Conservation (phyloP, 106 monocot species). For the Alisma plantagoaquatica region DNA sequence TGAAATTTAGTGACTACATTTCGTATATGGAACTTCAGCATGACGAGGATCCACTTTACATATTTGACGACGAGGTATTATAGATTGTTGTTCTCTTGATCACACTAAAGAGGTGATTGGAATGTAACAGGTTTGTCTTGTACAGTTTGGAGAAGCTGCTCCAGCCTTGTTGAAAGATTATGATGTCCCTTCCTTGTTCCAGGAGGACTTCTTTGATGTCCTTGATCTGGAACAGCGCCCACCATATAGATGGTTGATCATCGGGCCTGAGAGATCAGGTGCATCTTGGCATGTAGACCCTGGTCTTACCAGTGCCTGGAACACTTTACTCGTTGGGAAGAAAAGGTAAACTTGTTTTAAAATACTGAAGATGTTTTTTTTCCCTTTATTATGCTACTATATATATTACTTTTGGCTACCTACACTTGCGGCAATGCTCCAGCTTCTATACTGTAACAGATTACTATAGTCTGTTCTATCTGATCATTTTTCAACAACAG, state of each 20-base stretch:
- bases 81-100: background rate
- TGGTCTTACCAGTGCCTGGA: constrained; percentile 95
- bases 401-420: too few species aligned
- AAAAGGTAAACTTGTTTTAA: constrained; percentile 70
- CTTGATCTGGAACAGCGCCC: constrained; percentile 71
- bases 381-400: too few species aligned
- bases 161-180: constrained; percentile 80
- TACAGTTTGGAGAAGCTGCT: constrained; percentile 93
- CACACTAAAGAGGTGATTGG: background rate
- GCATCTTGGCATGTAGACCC: constrained; percentile 99
- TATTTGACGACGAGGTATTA: constrained; percentile 96
- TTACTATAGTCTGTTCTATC: too few species aligned
- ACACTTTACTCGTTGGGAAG: constrained; percentile 72
- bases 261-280: constrained; percentile 95
- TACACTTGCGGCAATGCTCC: too few species aligned
- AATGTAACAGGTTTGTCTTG: background rate
- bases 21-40: constrained; percentile 88
- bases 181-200: constrained; percentile 69
- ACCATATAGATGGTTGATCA: constrained; percentile 95
- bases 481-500: too few species aligned
- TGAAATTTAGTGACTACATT: constrained; percentile 87
- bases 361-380: too few species aligned
- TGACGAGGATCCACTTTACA: constrained; percentile 98
- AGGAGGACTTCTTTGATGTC: constrained; percentile 90
- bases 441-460: too few species aligned